Percentiles rank a stretch among this genome's conserved stretches.
These are phyloP conservation scores for Candida vartiovaarae DNA, from an alignment of 805 yeast species.

Conservation along the genomic window DNA sequence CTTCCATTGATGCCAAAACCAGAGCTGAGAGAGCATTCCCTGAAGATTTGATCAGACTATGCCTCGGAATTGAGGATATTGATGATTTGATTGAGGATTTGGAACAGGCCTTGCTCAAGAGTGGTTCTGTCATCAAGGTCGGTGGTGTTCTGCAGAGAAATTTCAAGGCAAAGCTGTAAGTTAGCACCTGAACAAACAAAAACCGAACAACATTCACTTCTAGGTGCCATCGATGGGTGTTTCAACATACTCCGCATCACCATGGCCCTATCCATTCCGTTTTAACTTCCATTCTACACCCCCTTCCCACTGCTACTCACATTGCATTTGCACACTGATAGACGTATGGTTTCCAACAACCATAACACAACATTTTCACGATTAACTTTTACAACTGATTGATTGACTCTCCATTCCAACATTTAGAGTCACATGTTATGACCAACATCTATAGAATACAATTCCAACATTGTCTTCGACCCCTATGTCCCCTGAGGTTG, in stretches of 20 bases:
- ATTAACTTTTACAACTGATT: too few species aligned
- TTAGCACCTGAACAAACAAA: not conserved
- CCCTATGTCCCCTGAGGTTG: too few species aligned
- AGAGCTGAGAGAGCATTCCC: conserved; percentile 87
- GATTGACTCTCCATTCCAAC: conserved; percentile 5
- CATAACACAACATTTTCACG: too few species aligned
- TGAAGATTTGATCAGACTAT: conserved; percentile 83
- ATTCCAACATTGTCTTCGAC: conserved; percentile 9
- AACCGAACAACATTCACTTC: too few species aligned
- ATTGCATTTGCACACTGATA: not conserved
- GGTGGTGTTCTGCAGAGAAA: conserved; percentile 22
- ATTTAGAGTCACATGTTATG: not conserved
- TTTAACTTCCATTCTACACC: not conserved
- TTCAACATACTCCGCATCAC: conserved; percentile 4
- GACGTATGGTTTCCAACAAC: not conserved
- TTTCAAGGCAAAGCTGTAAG: conserved; percentile 16
- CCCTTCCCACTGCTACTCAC: not conserved
- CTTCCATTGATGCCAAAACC: conserved; percentile 85
- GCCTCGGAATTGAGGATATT: conserved; percentile 84
- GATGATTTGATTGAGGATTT: conserved; percentile 81
- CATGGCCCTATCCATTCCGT: not conserved
- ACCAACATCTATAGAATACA: conserved; percentile 1
- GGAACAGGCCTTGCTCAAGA: conserved; percentile 56
- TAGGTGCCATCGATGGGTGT: not conserved
- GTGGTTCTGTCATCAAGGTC: conserved; percentile 44